Conservation (phyloP, 495 filamentous ascomycete species). For the Rostrohypoxylon terebratum region DNA sequence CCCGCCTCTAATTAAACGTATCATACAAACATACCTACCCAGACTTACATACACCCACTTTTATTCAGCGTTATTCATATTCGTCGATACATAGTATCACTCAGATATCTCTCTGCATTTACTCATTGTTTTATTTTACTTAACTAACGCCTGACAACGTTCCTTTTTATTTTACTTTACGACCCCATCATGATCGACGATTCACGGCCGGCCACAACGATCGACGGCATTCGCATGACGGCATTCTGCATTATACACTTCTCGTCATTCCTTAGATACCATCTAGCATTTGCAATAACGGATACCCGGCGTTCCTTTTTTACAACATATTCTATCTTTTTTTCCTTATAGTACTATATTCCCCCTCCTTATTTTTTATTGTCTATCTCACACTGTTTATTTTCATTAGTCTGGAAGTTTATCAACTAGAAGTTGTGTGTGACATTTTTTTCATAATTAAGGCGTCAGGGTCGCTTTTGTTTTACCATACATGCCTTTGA, state of each 20-base stretch:
- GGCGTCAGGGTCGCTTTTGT: constrained; percentile 31
- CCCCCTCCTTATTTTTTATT: not conserved
- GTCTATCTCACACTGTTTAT: constrained; percentile 14
- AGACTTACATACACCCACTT: not conserved
- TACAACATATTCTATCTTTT: constrained; percentile 1
- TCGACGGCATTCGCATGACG: constrained; percentile 35
- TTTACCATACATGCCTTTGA: constrained; percentile 30
- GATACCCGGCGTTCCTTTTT: constrained; percentile 32
- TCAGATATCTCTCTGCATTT: constrained; percentile 10
- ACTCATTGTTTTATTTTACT: constrained; percentile 11
- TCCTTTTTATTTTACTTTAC: constrained; percentile 35
- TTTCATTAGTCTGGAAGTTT: constrained; percentile 16
- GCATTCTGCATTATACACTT: constrained; percentile 30
- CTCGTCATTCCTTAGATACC: constrained; percentile 39
- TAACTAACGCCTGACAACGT: constrained; percentile 27
- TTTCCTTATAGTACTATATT: constrained; percentile 4
- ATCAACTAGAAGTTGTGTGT: constrained; percentile 24
- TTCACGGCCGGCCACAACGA: constrained; percentile 49
- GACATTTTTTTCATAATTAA: constrained; percentile 32
- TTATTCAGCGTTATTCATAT: not conserved
- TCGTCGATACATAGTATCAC: constrained; percentile 13
- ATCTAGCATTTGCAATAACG: constrained; percentile 36
- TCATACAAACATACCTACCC: not conserved
- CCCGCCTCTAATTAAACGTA: constrained; percentile 25
- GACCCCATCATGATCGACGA: constrained; percentile 45